These are phyloP conservation scores for Suillus subluteus DNA, from an alignment of 768 basidiomycete genomes.

Conservation along the genomic window DNA sequence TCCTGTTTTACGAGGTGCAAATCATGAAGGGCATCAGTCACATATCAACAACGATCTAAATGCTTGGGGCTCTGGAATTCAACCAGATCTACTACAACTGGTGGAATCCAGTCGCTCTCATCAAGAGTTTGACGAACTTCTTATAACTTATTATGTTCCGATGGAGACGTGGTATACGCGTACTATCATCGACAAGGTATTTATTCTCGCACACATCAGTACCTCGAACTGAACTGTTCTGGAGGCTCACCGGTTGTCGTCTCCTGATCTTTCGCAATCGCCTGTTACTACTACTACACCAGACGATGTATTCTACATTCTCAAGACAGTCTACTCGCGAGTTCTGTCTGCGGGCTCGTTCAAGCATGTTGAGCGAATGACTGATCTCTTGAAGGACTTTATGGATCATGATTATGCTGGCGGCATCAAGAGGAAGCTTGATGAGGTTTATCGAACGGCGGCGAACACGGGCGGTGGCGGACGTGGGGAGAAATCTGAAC, in stretches of 20 bases:
- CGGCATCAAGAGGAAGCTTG: constrained; percentile 82
- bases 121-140: constrained; percentile 63
- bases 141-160: constrained; percentile 80
- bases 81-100: constrained; percentile 21
- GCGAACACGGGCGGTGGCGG: constrained; percentile 45
- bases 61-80: background rate
- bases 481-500: constrained; percentile 76
- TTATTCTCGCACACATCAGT: constrained; percentile 14
- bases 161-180: constrained; percentile 93
- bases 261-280: constrained; percentile 63
- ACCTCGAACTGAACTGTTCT: constrained; percentile 8
- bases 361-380: constrained; percentile 56
- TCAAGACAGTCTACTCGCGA: constrained; percentile 82
- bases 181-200: constrained; percentile 85
- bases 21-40: background rate
- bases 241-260: constrained; percentile 88
- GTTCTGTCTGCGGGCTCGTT: constrained; percentile 78
- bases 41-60: background rate
- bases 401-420: constrained; percentile 85
- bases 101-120: constrained; percentile 59
- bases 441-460: constrained; percentile 77
- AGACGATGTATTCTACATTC: constrained; percentile 95
- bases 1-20: constrained; percentile 6
- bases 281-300: constrained; percentile 77
- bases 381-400: constrained; percentile 67